These are phyloP conservation scores for Erysimum pusillum DNA, from an alignment of 441 rosid species.

Conservation along the genomic window DNA sequence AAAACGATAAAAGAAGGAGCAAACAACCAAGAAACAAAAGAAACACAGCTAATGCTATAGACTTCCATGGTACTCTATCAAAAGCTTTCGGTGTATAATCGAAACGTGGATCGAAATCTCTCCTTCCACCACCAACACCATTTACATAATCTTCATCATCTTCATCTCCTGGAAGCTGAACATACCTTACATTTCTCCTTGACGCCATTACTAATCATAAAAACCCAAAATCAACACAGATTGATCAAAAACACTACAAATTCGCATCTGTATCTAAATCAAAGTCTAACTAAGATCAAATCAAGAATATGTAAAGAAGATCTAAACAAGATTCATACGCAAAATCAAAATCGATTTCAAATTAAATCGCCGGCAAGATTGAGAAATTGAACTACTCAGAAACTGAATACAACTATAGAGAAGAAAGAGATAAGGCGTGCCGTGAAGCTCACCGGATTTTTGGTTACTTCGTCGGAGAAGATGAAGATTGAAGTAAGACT, in stretches of 20 bases:
- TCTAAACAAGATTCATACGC: constrained; percentile 18
- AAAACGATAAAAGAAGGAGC: constrained; percentile 75
- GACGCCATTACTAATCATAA: constrained; percentile 57
- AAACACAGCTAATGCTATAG: constrained; percentile 77
- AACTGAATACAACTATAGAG: background rate
- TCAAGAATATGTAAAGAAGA: constrained; percentile 4
- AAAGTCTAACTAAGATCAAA: background rate
- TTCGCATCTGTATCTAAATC: background rate
- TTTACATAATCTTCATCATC: constrained; percentile 55
- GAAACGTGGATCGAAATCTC: constrained; percentile 64
- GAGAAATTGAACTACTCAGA: background rate
- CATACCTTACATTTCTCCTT: constrained; percentile 61
- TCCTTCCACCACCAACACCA: constrained; percentile 40
- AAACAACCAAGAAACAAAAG: constrained; percentile 72
- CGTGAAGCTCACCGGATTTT: constrained; percentile 35
- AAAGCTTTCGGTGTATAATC: constrained; percentile 68
- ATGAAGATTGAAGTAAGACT: constrained; percentile 14
- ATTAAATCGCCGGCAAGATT: background rate
- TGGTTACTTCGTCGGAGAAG: background rate
- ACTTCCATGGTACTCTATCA: constrained; percentile 87
- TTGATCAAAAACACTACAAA: background rate
- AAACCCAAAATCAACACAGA: background rate
- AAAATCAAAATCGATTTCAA: constrained; percentile 3
- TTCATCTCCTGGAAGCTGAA: constrained; percentile 68
- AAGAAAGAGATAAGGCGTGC: background rate